Evolutionary conservation across 2,329 filamentous ascomycete species (phyloP).

Genomic region (Cryphonectria radicalis): DNA sequence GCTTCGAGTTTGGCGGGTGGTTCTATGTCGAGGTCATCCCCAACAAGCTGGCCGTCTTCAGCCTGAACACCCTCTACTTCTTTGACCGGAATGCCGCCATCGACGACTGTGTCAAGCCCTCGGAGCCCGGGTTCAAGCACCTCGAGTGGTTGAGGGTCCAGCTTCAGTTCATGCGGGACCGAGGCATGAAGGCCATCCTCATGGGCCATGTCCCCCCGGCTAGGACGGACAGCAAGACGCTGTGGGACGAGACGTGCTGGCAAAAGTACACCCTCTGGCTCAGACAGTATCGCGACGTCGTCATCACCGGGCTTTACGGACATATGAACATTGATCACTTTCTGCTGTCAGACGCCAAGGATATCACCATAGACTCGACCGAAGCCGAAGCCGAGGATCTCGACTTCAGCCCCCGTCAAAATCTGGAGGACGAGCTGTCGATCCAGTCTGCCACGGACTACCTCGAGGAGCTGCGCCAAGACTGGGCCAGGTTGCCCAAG

Average conservation of each 20-base stretch:
- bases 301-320: conserved; percentile 79
- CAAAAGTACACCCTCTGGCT: conserved; percentile 95
- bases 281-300: conserved; percentile 86
- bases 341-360: conserved; percentile 81
- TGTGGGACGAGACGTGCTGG: conserved; percentile 98
- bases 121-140: conserved; percentile 89
- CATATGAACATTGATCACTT: conserved; percentile 99
- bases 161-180: conserved; percentile 77
- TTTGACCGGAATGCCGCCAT: conserved; percentile 93
- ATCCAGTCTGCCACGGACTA: conserved; percentile 76
- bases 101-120: conserved; percentile 79
- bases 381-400: conserved; percentile 37
- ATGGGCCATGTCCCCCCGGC: conserved; percentile 95
- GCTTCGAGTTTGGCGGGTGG: conserved; percentile 92
- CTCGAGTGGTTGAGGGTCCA: conserved; percentile 96
- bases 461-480: conserved; percentile 73
- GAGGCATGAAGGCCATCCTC: conserved; percentile 91
- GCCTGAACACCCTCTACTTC: conserved; percentile 95
- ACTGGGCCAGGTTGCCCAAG: conserved; percentile 78
- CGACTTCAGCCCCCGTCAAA: conserved; percentile 36
- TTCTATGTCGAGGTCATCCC: conserved; percentile 93
- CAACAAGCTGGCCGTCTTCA: conserved; percentile 82
- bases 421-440: conserved; percentile 59
- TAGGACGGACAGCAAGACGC: conserved; percentile 79
- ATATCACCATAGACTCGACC: conserved; percentile 64